Evolutionary conservation across 2,329 filamentous ascomycete species (phyloP).

Genomic region (Colletotrichum sojae): DNA sequence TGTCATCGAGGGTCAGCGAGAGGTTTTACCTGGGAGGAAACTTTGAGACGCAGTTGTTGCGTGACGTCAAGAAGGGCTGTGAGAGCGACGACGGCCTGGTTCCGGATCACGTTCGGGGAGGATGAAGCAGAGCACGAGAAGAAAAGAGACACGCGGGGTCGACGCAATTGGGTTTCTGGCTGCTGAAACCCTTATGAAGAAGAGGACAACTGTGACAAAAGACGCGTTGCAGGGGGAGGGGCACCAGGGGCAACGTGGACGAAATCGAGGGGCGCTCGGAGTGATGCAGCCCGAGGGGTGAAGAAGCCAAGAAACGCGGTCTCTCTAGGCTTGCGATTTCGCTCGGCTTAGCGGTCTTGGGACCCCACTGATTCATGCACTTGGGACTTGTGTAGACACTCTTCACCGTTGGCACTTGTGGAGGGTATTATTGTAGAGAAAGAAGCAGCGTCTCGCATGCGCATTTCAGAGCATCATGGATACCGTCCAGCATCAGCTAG

Average conservation of each 20-base stretch:
- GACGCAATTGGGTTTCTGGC: not conserved
- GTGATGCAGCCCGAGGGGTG: constrained; percentile 28
- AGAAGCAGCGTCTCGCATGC: too few species aligned
- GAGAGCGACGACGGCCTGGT: not conserved
- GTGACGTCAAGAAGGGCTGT: not conserved
- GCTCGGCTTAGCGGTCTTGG: not conserved
- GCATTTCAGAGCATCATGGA: too few species aligned
- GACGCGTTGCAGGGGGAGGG: not conserved
- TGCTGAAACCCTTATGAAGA: constrained; percentile 26
- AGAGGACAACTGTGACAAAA: constrained; percentile 17
- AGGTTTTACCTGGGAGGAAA: not conserved
- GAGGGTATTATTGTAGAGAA: too few species aligned
- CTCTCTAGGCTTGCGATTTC: constrained; percentile 8
- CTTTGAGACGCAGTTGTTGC: not conserved
- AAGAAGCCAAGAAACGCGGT: constrained; percentile 29
- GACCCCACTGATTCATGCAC: not conserved
- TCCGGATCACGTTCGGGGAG: not conserved
- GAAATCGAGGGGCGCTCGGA: constrained; percentile 14
- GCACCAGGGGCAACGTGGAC: constrained; percentile 23
- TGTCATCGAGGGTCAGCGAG: too few species aligned
- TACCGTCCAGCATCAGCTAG: too few species aligned
- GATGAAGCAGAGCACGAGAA: not conserved
- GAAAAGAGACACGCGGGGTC: not conserved
- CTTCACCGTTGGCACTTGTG: too few species aligned
- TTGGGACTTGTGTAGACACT: not conserved